Percentiles rank a stretch among this genome's conserved stretches.
phyloP scores from a whole-genome alignment of 257 asterid species.

The Paulownia fortunei region DNA sequence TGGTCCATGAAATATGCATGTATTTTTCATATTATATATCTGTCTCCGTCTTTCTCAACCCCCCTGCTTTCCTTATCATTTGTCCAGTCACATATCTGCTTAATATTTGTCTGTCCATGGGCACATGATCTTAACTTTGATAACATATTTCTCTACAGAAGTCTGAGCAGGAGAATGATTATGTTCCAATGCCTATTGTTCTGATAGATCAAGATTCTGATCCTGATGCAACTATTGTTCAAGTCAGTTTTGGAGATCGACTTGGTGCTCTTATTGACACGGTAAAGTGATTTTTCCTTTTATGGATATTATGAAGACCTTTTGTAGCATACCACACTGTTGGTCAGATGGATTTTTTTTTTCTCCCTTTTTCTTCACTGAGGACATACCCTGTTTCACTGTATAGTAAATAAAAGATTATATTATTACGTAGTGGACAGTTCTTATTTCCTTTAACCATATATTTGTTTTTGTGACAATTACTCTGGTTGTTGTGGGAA shows the following conservation, averaged over 20 bases:
- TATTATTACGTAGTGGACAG: not conserved
- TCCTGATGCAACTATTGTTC: constrained; percentile 83
- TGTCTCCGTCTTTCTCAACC: not conserved
- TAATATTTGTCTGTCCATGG: not conserved
- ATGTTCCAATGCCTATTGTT: constrained; percentile 89
- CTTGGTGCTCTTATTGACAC: constrained; percentile 96
- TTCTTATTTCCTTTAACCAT: not conserved
- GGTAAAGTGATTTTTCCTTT: constrained; percentile 46
- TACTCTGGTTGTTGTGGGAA: constrained; percentile 4
- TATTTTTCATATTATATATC: not conserved
- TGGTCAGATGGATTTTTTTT: not conserved
- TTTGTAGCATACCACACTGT: constrained; percentile 9
- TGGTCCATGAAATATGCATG: not conserved
- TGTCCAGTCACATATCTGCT: not conserved
- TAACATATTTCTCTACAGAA: constrained; percentile 41
- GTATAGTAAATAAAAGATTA: not conserved
- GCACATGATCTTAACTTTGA: constrained; percentile 7
- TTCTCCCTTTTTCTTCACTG: not conserved
- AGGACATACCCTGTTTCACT: constrained; percentile 11
- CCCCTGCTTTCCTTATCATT: not conserved
- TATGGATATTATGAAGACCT: not conserved
- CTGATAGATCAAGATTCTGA: constrained; percentile 88
- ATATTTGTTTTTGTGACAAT: constrained; percentile 1
- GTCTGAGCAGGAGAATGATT: constrained; percentile 51
- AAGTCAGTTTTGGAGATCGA: constrained; percentile 97